Evolutionary conservation across 2,329 filamentous ascomycete genomes (phyloP), one percentile per base, ranked within the genome.

Genomic region (Myriangium duriaei): DNA sequence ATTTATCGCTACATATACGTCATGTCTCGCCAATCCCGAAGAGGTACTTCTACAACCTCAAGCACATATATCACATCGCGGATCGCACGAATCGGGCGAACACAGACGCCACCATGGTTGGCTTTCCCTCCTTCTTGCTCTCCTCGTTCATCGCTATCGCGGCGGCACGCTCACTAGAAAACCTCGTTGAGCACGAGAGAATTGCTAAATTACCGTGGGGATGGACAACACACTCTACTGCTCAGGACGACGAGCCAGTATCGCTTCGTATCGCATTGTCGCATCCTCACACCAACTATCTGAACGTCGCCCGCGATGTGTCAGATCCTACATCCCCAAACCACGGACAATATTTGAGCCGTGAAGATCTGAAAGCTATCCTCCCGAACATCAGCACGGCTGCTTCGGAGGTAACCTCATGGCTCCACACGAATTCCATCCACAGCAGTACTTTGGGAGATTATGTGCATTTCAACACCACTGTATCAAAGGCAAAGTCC

Each of bases 261-360:
- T 18, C 18, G n/a, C 38, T 45, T 4, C 38, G 30, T 12, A 34
- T 45, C 15, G 34, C 43, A 10, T 18, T 45, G 7, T 13, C 11
- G 2, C 41, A 41, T 11, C 34, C 26, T 2, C 40, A 43, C 11
- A n/a, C 19, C 4, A 21, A 43, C 10, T 41, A 43, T 15, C n/a
- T 45, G 11, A 34, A 40, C n/a, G 32, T 43, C 10, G 43, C 43
- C 10, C 12, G 29, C 4, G 13, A 39, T 16, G 32, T 45, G 14
- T 43, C 41, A 21, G 24, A 45, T 18, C 39, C 39, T 13, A 7
- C 11, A n/a, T 41, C 33, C 12, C 11, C 39, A 5, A 10, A 13
- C 6, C 37, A 41, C 37, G 39, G 39, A 5, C 16, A 31, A 3
- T 33, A 41, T 19, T 11, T 37, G 11, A 30, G 30, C 13, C 17